Percentiles rank a stretch among this genome's conserved stretches.
These are phyloP conservation scores for Hypoxylon rickii DNA, from an alignment of 495 filamentous ascomycete genomes.

Conservation along the genomic window DNA sequence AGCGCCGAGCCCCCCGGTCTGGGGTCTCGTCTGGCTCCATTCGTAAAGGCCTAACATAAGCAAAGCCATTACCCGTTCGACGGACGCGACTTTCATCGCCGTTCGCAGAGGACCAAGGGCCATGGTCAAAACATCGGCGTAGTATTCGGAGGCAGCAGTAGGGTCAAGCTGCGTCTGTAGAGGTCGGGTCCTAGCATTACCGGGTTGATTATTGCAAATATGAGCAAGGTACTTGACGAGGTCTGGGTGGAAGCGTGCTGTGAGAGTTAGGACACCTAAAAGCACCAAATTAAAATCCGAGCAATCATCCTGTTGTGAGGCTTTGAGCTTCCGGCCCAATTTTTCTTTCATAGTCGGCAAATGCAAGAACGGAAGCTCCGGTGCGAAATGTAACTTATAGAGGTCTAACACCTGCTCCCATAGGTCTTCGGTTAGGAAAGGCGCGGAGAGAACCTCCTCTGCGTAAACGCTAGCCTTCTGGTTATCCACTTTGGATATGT, in stretches of 20 bases:
- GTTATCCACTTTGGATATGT: conserved; percentile 48
- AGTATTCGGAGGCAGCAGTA: conserved; percentile 75
- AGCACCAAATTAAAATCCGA: conserved; percentile 66
- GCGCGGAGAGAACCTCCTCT: conserved; percentile 55
- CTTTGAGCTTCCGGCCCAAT: conserved; percentile 44
- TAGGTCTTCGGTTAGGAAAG: conserved; percentile 66
- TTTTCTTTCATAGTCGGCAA: conserved; percentile 72
- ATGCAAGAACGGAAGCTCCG: conserved; percentile 82
- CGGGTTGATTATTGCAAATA: conserved; percentile 40
- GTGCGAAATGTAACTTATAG: conserved; percentile 81
- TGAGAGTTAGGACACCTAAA: conserved; percentile 77
- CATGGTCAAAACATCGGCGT: conserved; percentile 70
- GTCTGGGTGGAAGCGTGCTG: conserved; percentile 74
- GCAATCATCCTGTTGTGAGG: conserved; percentile 51
- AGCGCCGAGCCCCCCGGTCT: conserved; percentile 67
- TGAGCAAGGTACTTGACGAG: conserved; percentile 66
- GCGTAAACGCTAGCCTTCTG: conserved; percentile 39
- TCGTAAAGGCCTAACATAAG: conserved; percentile 85
- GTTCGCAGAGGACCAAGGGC: conserved; percentile 62
- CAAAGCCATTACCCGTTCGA: conserved; percentile 75
- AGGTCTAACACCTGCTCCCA: conserved; percentile 77
- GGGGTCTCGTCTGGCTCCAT: conserved; percentile 70
- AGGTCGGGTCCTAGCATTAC: conserved; percentile 42
- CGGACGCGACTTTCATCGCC: conserved; percentile 59
- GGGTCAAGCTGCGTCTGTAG: conserved; percentile 54